These are phyloP conservation scores for Lactuca saligna DNA, from an alignment of 129 eudicot species.

Conservation along the genomic window DNA sequence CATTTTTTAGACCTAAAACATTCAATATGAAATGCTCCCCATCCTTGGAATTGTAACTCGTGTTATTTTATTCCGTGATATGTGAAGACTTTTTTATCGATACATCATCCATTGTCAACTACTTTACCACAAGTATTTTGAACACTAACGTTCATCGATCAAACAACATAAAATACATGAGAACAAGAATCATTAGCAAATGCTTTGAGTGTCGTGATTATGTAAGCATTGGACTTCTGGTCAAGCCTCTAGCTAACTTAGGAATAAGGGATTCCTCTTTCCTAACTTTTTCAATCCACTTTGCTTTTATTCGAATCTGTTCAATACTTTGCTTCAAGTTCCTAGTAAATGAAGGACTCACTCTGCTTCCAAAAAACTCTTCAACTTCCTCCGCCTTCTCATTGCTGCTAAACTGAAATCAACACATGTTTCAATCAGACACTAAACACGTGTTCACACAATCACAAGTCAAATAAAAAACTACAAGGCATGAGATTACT, in stretches of 20 bases:
- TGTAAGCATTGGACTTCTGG: conserved; percentile 22
- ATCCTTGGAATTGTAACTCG: too few species aligned
- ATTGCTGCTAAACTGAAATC: conserved; percentile 43
- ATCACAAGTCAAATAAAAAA: too few species aligned
- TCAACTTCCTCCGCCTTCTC: conserved; percentile 50
- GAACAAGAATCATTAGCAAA: neutral
- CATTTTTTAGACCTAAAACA: too few species aligned
- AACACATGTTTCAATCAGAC: neutral
- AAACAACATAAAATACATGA: neutral
- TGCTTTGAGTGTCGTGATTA: neutral
- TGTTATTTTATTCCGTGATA: too few species aligned
- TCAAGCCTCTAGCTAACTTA: conserved; percentile 36
- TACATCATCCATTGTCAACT: too few species aligned
- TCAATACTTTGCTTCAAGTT: conserved; percentile 59
- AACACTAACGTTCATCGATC: neutral
- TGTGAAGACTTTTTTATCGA: too few species aligned
- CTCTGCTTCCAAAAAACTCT: conserved; percentile 42
- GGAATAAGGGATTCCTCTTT: conserved; percentile 46
- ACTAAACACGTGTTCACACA: too few species aligned
- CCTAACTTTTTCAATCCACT: conserved; percentile 35
- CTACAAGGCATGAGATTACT: conserved; percentile 13
- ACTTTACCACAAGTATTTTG: too few species aligned
- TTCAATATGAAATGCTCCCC: too few species aligned
- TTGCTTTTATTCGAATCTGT: conserved; percentile 45
- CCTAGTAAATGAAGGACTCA: conserved; percentile 41